Conservation (phyloP, 768 basidiomycete genomes). For the Holtermannia corniformis region DNA sequence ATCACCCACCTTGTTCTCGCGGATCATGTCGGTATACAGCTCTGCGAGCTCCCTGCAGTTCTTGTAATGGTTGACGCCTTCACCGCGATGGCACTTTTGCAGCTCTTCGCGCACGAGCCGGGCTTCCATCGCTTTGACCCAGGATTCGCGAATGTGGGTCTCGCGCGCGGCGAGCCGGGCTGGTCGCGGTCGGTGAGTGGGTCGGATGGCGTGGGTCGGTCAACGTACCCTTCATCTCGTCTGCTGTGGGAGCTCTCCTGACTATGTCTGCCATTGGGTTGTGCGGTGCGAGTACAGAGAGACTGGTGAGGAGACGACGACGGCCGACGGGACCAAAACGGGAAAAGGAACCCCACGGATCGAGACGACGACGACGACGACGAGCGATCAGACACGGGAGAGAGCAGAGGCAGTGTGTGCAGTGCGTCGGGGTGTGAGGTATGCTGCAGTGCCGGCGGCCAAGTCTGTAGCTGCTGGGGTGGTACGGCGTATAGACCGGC, state of each 20-base stretch:
- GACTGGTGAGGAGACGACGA: no score
- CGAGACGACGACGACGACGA: no score
- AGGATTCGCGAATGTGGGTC: slow-evolving; percentile 72
- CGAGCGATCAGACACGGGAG: no score
- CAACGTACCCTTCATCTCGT: background rate
- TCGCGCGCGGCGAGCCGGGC: slow-evolving; percentile 47
- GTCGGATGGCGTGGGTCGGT: background rate
- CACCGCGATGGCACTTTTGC: slow-evolving; percentile 74
- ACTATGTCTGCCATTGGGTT: background rate
- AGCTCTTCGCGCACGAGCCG: slow-evolving; percentile 81
- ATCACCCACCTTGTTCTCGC: slow-evolving; percentile 63
- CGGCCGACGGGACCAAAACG: no score
- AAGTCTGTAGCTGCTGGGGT: no score
- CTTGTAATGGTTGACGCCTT: slow-evolving; percentile 87
- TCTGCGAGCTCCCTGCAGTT: slow-evolving; percentile 78
- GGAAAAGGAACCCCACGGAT: no score
- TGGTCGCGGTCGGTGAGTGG: background rate
- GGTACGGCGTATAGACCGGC: no score
- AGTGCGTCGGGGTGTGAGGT: no score
- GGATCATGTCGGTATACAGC: slow-evolving; percentile 68
- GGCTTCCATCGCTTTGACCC: slow-evolving; percentile 89
- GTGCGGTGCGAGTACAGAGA: background rate
- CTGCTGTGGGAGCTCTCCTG: background rate
- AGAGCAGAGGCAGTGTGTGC: no score
- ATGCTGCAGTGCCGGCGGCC: no score